Evolutionary conservation across 139 green algal species (phyloP), one percentile per base, ranked within the genome.

Genomic region (Volvox africanus): DNA sequence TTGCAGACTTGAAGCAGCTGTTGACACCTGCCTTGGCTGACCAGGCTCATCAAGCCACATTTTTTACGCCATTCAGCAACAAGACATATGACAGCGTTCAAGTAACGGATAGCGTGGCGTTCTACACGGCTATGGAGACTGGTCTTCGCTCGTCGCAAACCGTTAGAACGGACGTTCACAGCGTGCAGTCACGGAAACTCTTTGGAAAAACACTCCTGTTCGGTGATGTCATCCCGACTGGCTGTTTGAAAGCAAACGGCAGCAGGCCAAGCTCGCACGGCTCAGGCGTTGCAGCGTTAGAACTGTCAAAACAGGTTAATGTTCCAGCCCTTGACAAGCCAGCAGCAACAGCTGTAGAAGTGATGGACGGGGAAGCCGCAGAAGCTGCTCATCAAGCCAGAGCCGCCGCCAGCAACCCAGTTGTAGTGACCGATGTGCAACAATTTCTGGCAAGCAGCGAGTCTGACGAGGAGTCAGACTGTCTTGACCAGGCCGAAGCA

Each of bases 31-130:
- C 9, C 12, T 28, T n/a, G 69, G 3, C 36, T 33, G 37, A 86
- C 28, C 80, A 37, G 21, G 65, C 50, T 32, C 17, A 62, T 30
- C 67, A 67, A 69, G 67, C 24, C 0, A 13, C 32, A 2, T 89
- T 89, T 37, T 82, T 82, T 26, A 89, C 85, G 1, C 85, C 85
- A 2, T 89, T 82, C 28, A 75, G 37, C 69, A 89, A 89, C 44
- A 89, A 89, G 68, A 50, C 67, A 28, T 89, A 65, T 68, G 67
- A 68, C 36, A 68, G 21, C 0, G 22, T 36, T 19, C 26, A 80
- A 24, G 32, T 19, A 24, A 37, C 80, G 50, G 69, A 82, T 26
- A 82, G 44, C 16, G 44, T 30, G 11, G 69, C 44, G 0, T 89
- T 89, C 69, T 89, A 68, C 69, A 82, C 85, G n/a, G 65, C 85